Evolutionary conservation across 768 basidiomycete species (phyloP).

Genomic region (Mycena maculata): DNA sequence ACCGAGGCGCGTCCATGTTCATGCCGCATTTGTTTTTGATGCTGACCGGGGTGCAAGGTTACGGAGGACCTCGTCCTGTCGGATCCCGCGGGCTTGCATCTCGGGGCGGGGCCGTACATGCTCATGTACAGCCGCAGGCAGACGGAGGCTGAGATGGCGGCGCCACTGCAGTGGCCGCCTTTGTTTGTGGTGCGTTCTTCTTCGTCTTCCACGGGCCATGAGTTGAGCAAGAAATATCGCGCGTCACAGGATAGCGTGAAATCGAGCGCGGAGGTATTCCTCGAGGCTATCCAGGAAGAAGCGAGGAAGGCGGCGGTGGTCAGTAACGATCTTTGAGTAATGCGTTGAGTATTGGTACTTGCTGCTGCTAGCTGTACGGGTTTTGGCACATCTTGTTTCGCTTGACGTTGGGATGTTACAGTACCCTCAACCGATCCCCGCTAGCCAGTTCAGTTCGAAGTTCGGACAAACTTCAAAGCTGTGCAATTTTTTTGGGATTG

Average conservation of each 20-base stretch:
- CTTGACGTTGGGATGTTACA: too few species aligned
- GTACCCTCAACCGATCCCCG: too few species aligned
- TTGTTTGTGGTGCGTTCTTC: conserved; percentile 17
- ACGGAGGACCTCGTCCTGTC: conserved; percentile 75
- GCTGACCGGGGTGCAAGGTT: conserved; percentile 58
- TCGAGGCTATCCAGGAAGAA: neutral
- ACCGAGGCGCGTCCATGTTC: conserved; percentile 61
- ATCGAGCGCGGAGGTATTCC: conserved; percentile 53
- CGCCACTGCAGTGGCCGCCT: conserved; percentile 20
- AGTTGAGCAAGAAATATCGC: too few species aligned
- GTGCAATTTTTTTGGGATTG: too few species aligned
- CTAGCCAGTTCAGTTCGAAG: too few species aligned
- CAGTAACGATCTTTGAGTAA: too few species aligned
- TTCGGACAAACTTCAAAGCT: too few species aligned
- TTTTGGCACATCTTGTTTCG: too few species aligned
- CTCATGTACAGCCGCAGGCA: conserved; percentile 69
- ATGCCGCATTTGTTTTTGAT: neutral
- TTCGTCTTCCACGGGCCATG: neutral
- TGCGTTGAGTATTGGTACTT: too few species aligned
- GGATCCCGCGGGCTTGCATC: conserved; percentile 77
- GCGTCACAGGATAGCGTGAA: conserved; percentile 44
- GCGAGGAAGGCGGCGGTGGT: neutral
- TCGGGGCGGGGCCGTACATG: conserved; percentile 82
- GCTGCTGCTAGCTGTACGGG: too few species aligned
- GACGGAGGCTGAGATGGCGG: conserved; percentile 17